phyloP scores from a whole-genome alignment of 2,329 filamentous ascomycete genomes.

The Colletotrichum scovillei region DNA sequence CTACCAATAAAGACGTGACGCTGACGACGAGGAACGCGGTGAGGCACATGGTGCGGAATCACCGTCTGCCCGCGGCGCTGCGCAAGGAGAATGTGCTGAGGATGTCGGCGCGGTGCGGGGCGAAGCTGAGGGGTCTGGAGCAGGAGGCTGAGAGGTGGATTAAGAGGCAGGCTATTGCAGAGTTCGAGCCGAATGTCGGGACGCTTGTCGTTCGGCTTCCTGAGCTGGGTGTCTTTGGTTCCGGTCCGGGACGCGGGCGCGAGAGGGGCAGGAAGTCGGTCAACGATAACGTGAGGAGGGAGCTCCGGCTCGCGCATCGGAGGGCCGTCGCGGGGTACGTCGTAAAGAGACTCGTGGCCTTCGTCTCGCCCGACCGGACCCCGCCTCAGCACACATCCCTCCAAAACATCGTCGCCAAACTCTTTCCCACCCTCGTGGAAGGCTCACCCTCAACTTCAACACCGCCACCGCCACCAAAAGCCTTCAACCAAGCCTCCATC shows the following conservation, averaged over 20 bases:
- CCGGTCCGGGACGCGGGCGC: constrained; percentile 28
- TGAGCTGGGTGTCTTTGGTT: constrained; percentile 38
- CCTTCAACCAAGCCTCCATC: constrained; percentile 54
- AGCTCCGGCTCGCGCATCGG: constrained; percentile 47
- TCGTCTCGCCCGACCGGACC: constrained; percentile 62
- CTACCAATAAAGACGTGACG: constrained; percentile 82
- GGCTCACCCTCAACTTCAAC: not conserved
- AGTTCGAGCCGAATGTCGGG: constrained; percentile 60
- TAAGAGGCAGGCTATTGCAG: constrained; percentile 56
- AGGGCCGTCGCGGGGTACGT: constrained; percentile 58
- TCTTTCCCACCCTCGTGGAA: constrained; percentile 59
- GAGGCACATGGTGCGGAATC: constrained; percentile 70
- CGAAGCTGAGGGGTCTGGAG: constrained; percentile 56
- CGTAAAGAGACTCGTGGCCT: constrained; percentile 59
- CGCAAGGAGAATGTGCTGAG: constrained; percentile 72
- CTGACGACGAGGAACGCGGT: constrained; percentile 86
- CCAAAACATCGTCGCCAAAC: constrained; percentile 55
- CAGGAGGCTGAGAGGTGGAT: constrained; percentile 67
- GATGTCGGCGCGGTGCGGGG: constrained; percentile 65
- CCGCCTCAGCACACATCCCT: constrained; percentile 56
- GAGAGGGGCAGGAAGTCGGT: constrained; percentile 22
- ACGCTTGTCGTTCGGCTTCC: constrained; percentile 61
- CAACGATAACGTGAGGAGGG: constrained; percentile 26
- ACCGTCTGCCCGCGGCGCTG: constrained; percentile 76
- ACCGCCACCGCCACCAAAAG: constrained; percentile 41